Evolutionary conservation across 1,284 basidiomycete species (phyloP).

Genomic region (Papiliotrema fonsecae): DNA sequence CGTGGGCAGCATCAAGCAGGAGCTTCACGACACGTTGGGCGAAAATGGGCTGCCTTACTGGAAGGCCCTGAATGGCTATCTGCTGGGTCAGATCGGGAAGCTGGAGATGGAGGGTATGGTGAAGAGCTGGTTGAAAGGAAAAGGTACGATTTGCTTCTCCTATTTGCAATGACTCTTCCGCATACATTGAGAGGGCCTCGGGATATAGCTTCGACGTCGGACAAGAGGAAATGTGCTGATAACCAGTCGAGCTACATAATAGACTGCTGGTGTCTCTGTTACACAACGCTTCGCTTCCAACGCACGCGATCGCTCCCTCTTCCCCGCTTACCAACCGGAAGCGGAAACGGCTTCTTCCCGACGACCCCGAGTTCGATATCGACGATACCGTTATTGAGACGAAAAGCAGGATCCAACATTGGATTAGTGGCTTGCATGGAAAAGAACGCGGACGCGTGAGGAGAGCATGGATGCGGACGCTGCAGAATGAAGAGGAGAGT

Average conservation of each 20-base stretch:
- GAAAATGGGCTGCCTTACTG: constrained; percentile 58
- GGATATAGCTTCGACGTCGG: neutral
- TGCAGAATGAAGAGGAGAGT: constrained; percentile 17
- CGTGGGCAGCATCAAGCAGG: constrained; percentile 59
- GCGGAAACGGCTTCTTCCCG: constrained; percentile 25
- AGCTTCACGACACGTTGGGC: constrained; percentile 70
- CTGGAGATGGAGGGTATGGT: constrained; percentile 42
- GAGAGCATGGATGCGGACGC: constrained; percentile 15
- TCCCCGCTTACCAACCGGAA: constrained; percentile 20
- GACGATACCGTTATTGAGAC: constrained; percentile 37
- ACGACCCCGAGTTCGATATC: constrained; percentile 35
- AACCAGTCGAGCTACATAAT: constrained; percentile 42
- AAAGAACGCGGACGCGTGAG: constrained; percentile 32
- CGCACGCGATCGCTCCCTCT: constrained; percentile 18
- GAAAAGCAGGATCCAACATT: constrained; percentile 30
- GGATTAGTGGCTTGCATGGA: constrained; percentile 38
- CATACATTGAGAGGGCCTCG: too few species aligned
- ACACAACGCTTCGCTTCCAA: constrained; percentile 39
- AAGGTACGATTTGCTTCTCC: constrained; percentile 34
- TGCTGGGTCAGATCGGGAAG: constrained; percentile 40
- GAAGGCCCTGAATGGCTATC: constrained; percentile 44
- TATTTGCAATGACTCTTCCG: too few species aligned
- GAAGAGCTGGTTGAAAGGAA: constrained; percentile 36
- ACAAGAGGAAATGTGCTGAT: neutral
- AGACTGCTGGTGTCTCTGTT: constrained; percentile 41